These are phyloP conservation scores for Sistotremastrum niveocremeum DNA, from an alignment of 768 basidiomycete species.

Conservation along the genomic window DNA sequence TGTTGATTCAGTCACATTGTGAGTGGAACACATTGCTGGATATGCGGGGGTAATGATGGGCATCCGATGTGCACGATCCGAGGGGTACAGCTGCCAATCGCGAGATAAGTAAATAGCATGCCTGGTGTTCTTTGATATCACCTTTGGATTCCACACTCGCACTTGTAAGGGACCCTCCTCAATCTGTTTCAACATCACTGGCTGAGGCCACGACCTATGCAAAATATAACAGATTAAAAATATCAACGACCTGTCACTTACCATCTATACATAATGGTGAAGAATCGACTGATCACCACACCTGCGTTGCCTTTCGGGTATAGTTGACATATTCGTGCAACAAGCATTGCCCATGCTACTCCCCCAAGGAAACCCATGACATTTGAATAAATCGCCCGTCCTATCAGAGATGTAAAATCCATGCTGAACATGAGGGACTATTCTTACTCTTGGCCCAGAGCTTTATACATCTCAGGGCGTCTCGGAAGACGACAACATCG, in stretches of 20 bases:
- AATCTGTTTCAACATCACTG: slow-evolving; percentile 92
- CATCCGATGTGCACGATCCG: slow-evolving; percentile 92
- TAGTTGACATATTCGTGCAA: slow-evolving; percentile 97
- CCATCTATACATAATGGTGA: slow-evolving; percentile 98
- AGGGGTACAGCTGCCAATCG: slow-evolving; percentile 61
- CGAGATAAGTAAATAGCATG: neutral
- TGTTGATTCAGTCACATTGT: slow-evolving; percentile 92
- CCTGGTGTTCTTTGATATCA: slow-evolving; percentile 12
- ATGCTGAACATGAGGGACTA: neutral
- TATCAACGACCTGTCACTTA: slow-evolving; percentile 20
- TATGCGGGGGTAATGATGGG: slow-evolving; percentile 99
- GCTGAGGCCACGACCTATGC: slow-evolving; percentile 93
- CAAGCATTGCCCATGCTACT: slow-evolving; percentile 97
- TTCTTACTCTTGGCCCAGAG: slow-evolving; percentile 89
- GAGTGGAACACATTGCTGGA: slow-evolving; percentile 97
- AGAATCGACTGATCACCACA: slow-evolving; percentile 94
- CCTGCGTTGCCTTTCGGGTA: slow-evolving; percentile 93
- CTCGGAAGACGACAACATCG: slow-evolving; percentile 86
- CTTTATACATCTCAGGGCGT: slow-evolving; percentile 90
- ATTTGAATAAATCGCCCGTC: slow-evolving; percentile 94
- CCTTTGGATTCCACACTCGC: slow-evolving; percentile 97
- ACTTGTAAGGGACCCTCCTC: slow-evolving; percentile 90
- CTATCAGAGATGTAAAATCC: slow-evolving; percentile 25
- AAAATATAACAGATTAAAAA: slow-evolving; percentile 5
- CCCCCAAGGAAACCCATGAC: slow-evolving; percentile 96